Evolutionary conservation across 208 protist genomes (phyloP), one percentile per base, ranked within the genome.

Genomic region (Leishmania guyanensis): DNA sequence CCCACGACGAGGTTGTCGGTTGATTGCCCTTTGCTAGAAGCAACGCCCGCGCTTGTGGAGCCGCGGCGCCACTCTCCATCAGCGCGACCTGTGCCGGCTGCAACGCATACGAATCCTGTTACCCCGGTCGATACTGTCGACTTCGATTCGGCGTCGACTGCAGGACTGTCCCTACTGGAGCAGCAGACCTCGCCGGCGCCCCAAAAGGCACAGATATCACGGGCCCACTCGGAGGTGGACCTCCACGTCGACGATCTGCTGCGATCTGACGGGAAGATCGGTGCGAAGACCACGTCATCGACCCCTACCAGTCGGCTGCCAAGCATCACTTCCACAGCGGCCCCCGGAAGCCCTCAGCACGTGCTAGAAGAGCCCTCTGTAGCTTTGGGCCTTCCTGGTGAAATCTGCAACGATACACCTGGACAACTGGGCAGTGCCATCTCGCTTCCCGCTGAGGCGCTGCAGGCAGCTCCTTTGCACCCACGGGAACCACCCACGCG

Each of bases 381-480:
- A 51, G 50, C 3, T 17, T 65, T 75, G 14, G 33, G 58, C 9
- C 75, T 80, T 16, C 80, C 80, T 9, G 75, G 53, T 43, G 75
- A 50, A 8, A 60, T 70, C n/a, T 50, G 71, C 77, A 82, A 39
- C 56, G 73, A 76, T 72, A 72, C 26, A 29, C 51, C 77, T 20
- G 77, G 33, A 10, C n/a, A 53, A 3, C 3, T 29, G 0, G 74
- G 20, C 22, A 48, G 53, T n/a, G 33, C 36, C 14, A 26, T 79
- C n/a, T 85, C 82, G 14, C 50, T 66, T 50, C 82, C 66, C 26
- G 82, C 82, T 3, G 82, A 85, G 46, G 77, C 77, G 26, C 77
- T 78, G 51, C 77, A 75, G 3, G 62, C 26, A 0, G 71, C 56
- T n/a, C 73, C 77, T 4, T 62, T 36, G 8, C 77, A 48, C 16